Evolutionary conservation across 2,329 filamentous ascomycete genomes (phyloP), one percentile per base, ranked within the genome.

Genomic region (Tolypocladium ophioglossoides): DNA sequence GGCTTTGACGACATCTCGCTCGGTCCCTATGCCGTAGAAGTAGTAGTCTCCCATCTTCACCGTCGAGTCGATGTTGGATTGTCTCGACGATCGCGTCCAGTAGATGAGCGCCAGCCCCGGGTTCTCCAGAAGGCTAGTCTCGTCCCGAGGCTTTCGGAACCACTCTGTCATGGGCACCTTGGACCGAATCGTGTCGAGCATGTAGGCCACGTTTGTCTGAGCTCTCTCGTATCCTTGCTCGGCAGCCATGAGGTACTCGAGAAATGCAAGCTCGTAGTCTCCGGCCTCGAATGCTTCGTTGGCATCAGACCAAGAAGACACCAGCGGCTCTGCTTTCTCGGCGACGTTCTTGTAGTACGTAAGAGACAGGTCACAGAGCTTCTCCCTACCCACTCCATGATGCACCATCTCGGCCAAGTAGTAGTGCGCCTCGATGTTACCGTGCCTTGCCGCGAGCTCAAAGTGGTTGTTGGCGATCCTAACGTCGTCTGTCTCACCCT

Each of bases 11-110:
- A 87, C 74, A 60, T 95, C 87, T 0, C 75, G 63, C 9, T 81
- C 74, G 0, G 87, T 82, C 3, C 92, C 92, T 27, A 91, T 80
- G 8, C 94, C 94, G 54, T 82, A 73, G 35, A 95, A 84, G 69
- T 99, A 97, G 70, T 97, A 97, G 71, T 99, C 95, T 40, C 94
- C 94, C 87, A 97, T 96, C 73, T 99, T 99, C 60, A 99, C 88
- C 58, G 96, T 78, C 0, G 91, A 89, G 70, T 99, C 94, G 48
- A 95, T 86, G 61, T 99, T 99, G 49, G 85, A 82, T 67, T 99
- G 95, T 60, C 90, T 88, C 2, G 94, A 91, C 11, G 92, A 96
- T 38, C 94, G 84, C 0, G 92, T 96, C 89, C 91, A 99, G 72
- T 96, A 94, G 38, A 95, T 85, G 51, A 99, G 78, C 1, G 91